These are phyloP conservation scores for Syzygium jambos DNA, from an alignment of 345 rosid genomes.

Conservation along the genomic window DNA sequence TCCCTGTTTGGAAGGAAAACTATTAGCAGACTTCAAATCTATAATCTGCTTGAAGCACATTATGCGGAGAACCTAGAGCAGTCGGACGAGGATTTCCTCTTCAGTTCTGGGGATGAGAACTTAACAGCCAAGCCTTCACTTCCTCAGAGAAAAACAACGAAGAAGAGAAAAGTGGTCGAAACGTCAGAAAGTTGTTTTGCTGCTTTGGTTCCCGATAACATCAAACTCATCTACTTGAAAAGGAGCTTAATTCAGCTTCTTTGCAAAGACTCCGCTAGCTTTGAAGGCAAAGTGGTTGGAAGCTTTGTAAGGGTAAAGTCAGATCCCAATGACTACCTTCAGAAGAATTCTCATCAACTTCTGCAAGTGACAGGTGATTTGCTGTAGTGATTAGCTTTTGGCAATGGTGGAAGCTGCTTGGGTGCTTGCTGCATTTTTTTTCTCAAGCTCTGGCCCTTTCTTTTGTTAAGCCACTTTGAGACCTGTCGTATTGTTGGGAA, in stretches of 20 bases:
- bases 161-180: slow-evolving; percentile 19
- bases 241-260: slow-evolving; percentile 59
- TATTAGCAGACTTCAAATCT: slow-evolving; percentile 31
- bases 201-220: slow-evolving; percentile 51
- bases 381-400: not conserved
- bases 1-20: slow-evolving; percentile 56
- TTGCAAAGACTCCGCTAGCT: slow-evolving; percentile 30
- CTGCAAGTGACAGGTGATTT: slow-evolving; percentile 62
- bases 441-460: not conserved
- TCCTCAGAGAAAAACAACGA: slow-evolving; percentile 13
- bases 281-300: slow-evolving; percentile 47
- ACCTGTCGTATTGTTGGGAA: not conserved
- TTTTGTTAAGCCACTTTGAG: not conserved
- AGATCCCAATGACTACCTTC: slow-evolving; percentile 66
- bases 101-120: slow-evolving; percentile 24
- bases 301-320: slow-evolving; percentile 68
- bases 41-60: slow-evolving; percentile 51
- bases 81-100: slow-evolving; percentile 34
- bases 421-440: not conserved
- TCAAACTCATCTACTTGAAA: slow-evolving; percentile 64
- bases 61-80: slow-evolving; percentile 52
- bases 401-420: not conserved
- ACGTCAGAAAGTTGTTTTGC: slow-evolving; percentile 46
- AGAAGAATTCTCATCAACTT: slow-evolving; percentile 54
- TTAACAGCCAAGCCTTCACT: not conserved